These are phyloP conservation scores for Stevia rebaudiana DNA, from an alignment of 140 eudicot species.

Conservation along the genomic window DNA sequence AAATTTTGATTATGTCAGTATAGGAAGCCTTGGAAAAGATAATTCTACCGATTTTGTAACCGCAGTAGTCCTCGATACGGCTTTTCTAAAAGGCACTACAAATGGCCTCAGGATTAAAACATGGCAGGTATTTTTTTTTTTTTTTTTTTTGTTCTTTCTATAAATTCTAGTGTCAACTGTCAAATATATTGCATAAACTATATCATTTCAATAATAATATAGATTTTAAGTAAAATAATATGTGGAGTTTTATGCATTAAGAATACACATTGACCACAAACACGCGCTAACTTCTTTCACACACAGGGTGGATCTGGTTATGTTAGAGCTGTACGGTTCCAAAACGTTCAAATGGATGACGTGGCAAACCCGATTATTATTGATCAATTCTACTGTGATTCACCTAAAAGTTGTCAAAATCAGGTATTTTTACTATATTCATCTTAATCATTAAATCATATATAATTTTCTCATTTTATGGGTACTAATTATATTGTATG, in stretches of 20 bases:
- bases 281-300: conserved; percentile 14
- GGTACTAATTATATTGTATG: conserved; percentile 4
- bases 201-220: neutral
- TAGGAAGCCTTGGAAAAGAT: conserved; percentile 90
- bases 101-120: conserved; percentile 96
- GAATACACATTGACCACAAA: neutral
- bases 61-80: conserved; percentile 58
- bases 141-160: too few relatives aligned
- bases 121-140: conserved; percentile 69
- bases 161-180: neutral
- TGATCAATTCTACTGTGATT: conserved; percentile 95
- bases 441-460: conserved; percentile 9
- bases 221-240: too few relatives aligned
- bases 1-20: conserved; percentile 39
- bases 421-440: conserved; percentile 50
- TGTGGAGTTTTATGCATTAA: neutral
- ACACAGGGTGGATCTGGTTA: conserved; percentile 94
- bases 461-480: neutral
- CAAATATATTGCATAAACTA: neutral
- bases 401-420: conserved; percentile 71
- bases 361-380: conserved; percentile 87
- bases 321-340: conserved; percentile 62
- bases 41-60: conserved; percentile 75
- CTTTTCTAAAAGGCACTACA: conserved; percentile 63
- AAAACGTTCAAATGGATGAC: conserved; percentile 70